Conservation (phyloP, 1,284 basidiomycete genomes). For the Cystobasidiaceae sp. region DNA sequence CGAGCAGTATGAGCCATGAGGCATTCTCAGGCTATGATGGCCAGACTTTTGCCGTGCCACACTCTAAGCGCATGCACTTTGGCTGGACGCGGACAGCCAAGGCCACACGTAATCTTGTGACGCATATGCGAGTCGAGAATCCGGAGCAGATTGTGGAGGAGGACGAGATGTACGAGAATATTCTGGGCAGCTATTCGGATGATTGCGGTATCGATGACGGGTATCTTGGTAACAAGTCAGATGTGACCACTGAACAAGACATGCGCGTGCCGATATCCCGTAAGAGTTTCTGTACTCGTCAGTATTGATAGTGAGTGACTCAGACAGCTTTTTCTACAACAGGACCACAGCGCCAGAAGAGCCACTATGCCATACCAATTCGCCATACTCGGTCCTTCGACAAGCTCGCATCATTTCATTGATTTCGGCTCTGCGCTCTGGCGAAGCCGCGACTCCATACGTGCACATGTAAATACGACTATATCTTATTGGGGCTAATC, state of each 20-base stretch:
- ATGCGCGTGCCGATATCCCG: not conserved
- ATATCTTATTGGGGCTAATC: too few relatives aligned
- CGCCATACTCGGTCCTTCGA: not conserved
- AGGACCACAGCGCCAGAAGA: too few relatives aligned
- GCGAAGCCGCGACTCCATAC: not conserved
- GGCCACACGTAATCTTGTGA: not conserved
- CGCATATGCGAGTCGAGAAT: too few relatives aligned
- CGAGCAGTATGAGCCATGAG: not conserved
- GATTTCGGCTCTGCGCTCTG: not conserved
- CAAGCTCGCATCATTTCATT: not conserved
- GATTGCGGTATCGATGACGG: slow-evolving; percentile 1
- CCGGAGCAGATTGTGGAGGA: not conserved
- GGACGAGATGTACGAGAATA: not conserved
- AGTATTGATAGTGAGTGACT: too few relatives aligned
- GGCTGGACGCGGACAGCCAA: not conserved
- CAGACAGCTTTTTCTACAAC: too few relatives aligned
- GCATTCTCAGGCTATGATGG: not conserved
- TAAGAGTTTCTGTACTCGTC: too few relatives aligned
- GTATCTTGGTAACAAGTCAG: slow-evolving; percentile 11
- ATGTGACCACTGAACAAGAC: not conserved
- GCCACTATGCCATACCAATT: not conserved
- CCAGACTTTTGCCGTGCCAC: not conserved
- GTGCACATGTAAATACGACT: not conserved
- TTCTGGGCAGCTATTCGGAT: not conserved
- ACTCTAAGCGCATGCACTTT: slow-evolving; percentile 2